These are phyloP conservation scores for Actinomucor elegans DNA, from an alignment of 371 early-diverging fungal species.

Conservation along the genomic window DNA sequence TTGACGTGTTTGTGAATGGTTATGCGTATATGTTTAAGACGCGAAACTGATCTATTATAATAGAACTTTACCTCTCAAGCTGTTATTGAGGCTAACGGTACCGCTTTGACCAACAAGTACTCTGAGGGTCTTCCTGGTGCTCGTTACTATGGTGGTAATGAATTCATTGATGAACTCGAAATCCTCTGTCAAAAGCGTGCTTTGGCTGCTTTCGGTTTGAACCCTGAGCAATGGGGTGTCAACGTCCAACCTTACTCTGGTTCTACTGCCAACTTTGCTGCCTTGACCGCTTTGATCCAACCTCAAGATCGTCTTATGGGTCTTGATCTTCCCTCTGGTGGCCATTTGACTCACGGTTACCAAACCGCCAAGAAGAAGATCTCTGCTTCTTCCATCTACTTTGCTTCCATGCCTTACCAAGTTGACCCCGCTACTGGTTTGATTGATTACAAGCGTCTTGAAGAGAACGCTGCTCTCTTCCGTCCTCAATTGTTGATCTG, in stretches of 20 bases:
- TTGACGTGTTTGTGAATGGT: not conserved
- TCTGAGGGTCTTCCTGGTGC: constrained; percentile 98
- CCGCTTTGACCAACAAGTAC: constrained; percentile 99
- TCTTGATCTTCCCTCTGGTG: constrained; percentile 98
- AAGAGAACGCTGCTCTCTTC: constrained; percentile 90
- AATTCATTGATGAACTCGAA: constrained; percentile 97
- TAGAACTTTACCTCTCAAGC: constrained; percentile 98
- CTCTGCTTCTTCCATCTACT: constrained; percentile 96
- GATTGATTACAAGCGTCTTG: constrained; percentile 95
- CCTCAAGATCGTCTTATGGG: constrained; percentile 96
- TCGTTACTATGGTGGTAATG: constrained; percentile 96
- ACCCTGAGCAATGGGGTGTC: constrained; percentile 97
- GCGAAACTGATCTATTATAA: not conserved
- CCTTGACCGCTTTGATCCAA: constrained; percentile 92
- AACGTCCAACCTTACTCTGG: constrained; percentile 99
- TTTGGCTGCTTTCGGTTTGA: constrained; percentile 89
- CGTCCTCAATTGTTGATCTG: constrained; percentile 97
- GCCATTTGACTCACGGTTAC: constrained; percentile 99
- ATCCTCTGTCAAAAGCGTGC: constrained; percentile 95
- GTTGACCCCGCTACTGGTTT: constrained; percentile 84
- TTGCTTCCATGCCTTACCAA: constrained; percentile 98
- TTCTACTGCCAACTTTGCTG: constrained; percentile 98
- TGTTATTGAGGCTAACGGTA: constrained; percentile 97
- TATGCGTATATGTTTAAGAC: not conserved
- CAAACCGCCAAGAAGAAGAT: constrained; percentile 99